Percentiles rank a stretch among this genome's conserved stretches.
Conservation (phyloP, 1,284 basidiomycete species). For the Ustilago nuda region DNA sequence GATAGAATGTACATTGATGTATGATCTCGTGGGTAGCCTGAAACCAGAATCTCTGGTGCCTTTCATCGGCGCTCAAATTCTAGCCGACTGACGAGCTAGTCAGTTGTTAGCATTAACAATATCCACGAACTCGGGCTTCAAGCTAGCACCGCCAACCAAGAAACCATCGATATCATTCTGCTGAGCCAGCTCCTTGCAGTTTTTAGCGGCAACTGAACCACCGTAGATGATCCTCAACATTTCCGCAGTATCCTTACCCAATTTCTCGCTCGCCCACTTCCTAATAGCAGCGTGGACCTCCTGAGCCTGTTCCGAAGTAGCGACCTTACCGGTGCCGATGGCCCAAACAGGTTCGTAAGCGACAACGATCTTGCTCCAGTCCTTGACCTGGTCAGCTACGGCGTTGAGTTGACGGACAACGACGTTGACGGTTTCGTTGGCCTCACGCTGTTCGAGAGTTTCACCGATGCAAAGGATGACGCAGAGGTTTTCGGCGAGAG, state of each 20-base stretch:
- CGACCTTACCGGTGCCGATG: conserved; percentile 96
- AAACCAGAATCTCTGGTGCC: not conserved
- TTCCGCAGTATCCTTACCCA: conserved; percentile 80
- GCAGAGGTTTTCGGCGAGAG: conserved; percentile 79
- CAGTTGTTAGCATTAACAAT: conserved; percentile 80
- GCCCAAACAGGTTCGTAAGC: conserved; percentile 91
- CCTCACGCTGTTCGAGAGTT: conserved; percentile 89
- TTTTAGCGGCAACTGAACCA: conserved; percentile 88
- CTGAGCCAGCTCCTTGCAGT: conserved; percentile 77
- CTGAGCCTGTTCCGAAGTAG: conserved; percentile 88
- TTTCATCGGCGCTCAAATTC: conserved; percentile 17
- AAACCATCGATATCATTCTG: conserved; percentile 96
- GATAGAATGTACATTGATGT: not conserved
- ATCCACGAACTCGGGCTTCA: conserved; percentile 86
- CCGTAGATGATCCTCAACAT: conserved; percentile 92
- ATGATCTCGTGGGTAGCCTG: conserved; percentile 2
- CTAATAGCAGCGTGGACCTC: conserved; percentile 89
- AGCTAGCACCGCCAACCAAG: conserved; percentile 95
- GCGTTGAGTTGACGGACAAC: conserved; percentile 85
- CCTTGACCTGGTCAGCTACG: conserved; percentile 76
- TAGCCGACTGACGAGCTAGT: conserved; percentile 44
- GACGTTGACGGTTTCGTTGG: conserved; percentile 80
- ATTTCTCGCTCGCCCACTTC: conserved; percentile 77
- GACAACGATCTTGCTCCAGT: conserved; percentile 92
- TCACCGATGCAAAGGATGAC: conserved; percentile 98